Conservation (phyloP, 805 yeast species). For the Ogataea haglerorum region DNA sequence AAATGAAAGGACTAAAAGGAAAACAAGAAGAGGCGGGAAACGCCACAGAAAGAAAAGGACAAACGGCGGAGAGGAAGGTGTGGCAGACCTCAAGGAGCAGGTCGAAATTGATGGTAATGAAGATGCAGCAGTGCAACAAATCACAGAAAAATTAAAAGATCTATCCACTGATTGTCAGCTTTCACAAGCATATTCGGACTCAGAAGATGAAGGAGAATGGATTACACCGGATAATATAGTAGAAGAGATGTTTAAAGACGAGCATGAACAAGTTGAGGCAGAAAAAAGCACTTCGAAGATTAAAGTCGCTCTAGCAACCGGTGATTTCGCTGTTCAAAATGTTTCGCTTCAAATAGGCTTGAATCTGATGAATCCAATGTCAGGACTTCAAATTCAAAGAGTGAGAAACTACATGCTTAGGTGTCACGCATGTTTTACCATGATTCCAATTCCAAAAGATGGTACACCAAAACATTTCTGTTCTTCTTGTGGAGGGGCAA, state of each 20-base stretch:
- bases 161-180: slow-evolving; percentile 17
- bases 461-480: slow-evolving; percentile 86
- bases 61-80: slow-evolving; percentile 3
- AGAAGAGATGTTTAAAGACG: slow-evolving; percentile 66
- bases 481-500: slow-evolving; percentile 92
- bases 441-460: slow-evolving; percentile 72
- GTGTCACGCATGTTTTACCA: slow-evolving; percentile 93
- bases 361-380: slow-evolving; percentile 75
- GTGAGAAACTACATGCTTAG: slow-evolving; percentile 91
- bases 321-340: slow-evolving; percentile 97
- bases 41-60: slow-evolving; percentile 53
- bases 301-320: slow-evolving; percentile 84
- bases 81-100: background rate
- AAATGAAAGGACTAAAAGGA: slow-evolving; percentile 34
- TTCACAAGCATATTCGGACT: slow-evolving; percentile 53
- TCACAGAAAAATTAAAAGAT: background rate
- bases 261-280: slow-evolving; percentile 53
- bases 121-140: slow-evolving; percentile 3
- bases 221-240: slow-evolving; percentile 83
- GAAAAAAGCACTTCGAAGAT: slow-evolving; percentile 37
- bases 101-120: slow-evolving; percentile 15
- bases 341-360: slow-evolving; percentile 89
- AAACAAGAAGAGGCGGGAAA: slow-evolving; percentile 62
- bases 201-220: slow-evolving; percentile 86
- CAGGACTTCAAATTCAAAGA: slow-evolving; percentile 81